phyloP scores from a whole-genome alignment of 257 asterid species.

The Gentiana macrophylla region DNA sequence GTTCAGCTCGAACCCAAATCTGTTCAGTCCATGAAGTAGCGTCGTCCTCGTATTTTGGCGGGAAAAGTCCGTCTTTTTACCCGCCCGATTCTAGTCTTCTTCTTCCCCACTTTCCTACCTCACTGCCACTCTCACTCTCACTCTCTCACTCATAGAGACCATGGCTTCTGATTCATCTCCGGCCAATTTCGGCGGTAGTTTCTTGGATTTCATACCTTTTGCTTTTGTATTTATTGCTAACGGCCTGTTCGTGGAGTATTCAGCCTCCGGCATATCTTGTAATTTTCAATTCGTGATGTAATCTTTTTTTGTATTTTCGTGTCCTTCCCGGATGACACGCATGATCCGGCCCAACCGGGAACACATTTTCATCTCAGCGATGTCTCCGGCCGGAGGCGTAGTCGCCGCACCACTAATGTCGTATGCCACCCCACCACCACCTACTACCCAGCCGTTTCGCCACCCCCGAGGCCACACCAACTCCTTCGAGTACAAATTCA shows the following conservation, averaged over 20 bases:
- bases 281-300: too few relatives aligned
- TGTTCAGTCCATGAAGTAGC: too few relatives aligned
- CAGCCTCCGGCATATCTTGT: too few relatives aligned
- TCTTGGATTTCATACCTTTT: background rate
- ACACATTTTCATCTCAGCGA: conserved; percentile 62
- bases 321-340: conserved; percentile 65
- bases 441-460: conserved; percentile 35
- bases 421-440: conserved; percentile 59
- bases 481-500: conserved; percentile 42
- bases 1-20: too few relatives aligned
- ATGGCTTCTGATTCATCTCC: conserved; percentile 93
- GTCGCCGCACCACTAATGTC: conserved; percentile 33
- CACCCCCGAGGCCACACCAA: conserved; percentile 65
- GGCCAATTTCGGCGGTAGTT: conserved; percentile 34
- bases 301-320: conserved; percentile 26
- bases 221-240: background rate
- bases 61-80: too few relatives aligned
- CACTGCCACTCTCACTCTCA: background rate
- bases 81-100: too few relatives aligned
- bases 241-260: too few relatives aligned
- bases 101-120: conserved; percentile 1
- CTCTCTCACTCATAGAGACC: conserved; percentile 4
- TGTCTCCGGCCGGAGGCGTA: conserved; percentile 45
- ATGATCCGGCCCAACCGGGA: conserved; percentile 71
- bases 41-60: too few relatives aligned